These are phyloP conservation scores for Nelumbo lutea DNA, from an alignment of 164 flowering plant genomes.

Conservation along the genomic window DNA sequence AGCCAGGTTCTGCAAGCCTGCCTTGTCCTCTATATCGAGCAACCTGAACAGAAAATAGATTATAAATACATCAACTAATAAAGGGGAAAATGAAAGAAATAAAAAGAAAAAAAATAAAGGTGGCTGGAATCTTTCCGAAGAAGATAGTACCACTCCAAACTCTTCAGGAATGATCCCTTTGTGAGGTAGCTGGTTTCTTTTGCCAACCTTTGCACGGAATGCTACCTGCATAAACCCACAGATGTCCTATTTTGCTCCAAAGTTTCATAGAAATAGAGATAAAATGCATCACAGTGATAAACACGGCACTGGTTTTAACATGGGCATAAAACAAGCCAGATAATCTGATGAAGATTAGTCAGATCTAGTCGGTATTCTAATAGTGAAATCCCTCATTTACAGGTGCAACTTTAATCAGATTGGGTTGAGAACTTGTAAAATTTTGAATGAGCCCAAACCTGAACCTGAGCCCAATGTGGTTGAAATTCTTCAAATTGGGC, in stretches of 20 bases:
- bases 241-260: not conserved
- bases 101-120: not conserved
- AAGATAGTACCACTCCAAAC: constrained; percentile 80
- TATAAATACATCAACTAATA: constrained; percentile 7
- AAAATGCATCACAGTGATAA: not conserved
- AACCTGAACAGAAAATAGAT: constrained; percentile 40
- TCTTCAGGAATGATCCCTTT: constrained; percentile 95
- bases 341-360: no score
- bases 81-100: not conserved
- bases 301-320: not conserved
- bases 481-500: no score
- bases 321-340: no score
- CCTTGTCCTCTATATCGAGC: constrained; percentile 99
- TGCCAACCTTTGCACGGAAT: constrained; percentile 96
- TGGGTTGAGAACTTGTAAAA: no score
- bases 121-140: not conserved
- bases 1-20: constrained; percentile 89
- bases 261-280: not conserved
- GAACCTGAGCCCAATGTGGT: no score
- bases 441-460: no score
- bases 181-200: constrained; percentile 81
- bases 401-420: no score
- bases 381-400: no score
- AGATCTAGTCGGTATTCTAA: no score
- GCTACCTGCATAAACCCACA: constrained; percentile 58